These are phyloP conservation scores for Pharnaceum exiguum DNA, from an alignment of 148 eudicot species.

Conservation along the genomic window DNA sequence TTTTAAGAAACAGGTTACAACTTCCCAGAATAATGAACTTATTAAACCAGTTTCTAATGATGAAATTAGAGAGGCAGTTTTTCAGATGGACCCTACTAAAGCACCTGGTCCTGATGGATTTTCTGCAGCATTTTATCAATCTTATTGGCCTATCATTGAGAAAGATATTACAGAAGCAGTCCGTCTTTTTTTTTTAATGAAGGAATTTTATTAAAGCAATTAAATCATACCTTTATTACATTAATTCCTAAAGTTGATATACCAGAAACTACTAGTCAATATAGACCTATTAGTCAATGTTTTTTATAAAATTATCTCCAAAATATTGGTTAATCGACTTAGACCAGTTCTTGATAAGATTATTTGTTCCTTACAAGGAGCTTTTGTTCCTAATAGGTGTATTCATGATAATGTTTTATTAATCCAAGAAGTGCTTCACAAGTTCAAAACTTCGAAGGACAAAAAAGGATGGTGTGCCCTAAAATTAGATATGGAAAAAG, in stretches of 20 bases:
- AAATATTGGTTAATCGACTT: neutral
- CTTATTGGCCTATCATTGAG: neutral
- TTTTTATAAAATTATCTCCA: neutral
- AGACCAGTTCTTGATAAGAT: neutral
- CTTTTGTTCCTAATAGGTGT: neutral
- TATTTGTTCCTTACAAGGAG: neutral
- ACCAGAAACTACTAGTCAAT: neutral
- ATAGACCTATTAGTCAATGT: neutral
- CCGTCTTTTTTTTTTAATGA: neutral
- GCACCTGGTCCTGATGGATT: neutral
- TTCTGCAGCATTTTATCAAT: neutral
- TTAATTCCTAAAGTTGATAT: neutral
- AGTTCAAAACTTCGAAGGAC: too few species aligned
- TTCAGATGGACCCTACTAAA: neutral
- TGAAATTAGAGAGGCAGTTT: neutral
- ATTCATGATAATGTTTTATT: neutral
- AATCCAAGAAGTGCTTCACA: neutral
- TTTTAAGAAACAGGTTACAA: too few species aligned
- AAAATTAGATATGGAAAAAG: too few species aligned
- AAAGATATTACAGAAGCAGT: neutral
- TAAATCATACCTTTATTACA: neutral
- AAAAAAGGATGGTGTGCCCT: too few species aligned
- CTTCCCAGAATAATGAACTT: too few species aligned
- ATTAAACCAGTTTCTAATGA: neutral
- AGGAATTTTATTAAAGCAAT: neutral